Percentiles rank a stretch among this genome's conserved stretches.
phyloP scores from a whole-genome alignment of 192 early-diverging fungal species.

The Coemansia sp. region DNA sequence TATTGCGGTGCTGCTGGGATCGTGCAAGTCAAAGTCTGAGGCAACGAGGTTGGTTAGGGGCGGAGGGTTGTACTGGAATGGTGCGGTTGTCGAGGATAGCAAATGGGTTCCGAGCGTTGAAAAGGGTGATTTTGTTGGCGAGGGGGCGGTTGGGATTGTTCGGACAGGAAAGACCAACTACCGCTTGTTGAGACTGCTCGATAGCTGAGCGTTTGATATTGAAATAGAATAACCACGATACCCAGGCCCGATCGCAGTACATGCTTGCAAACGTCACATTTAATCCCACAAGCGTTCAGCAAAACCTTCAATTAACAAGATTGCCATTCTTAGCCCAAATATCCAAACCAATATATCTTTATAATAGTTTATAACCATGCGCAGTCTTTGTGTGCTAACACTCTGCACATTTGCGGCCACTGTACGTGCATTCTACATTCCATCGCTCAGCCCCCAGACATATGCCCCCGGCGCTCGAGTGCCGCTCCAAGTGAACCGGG shows the following conservation, averaged over 20 bases:
- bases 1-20: constrained; percentile 61
- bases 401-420: constrained; percentile 3
- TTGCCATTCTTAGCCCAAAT: too few species aligned
- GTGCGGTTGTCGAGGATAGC: constrained; percentile 20
- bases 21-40: constrained; percentile 71
- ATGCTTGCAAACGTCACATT: too few species aligned
- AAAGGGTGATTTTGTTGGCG: constrained; percentile 62
- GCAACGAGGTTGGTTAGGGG: constrained; percentile 71
- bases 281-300: too few species aligned
- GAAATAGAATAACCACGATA: too few species aligned
- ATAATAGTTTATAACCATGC: not conserved
- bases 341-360: too few species aligned
- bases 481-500: constrained; percentile 66
- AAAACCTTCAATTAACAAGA: too few species aligned
- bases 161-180: constrained; percentile 82
- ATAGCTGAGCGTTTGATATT: not conserved
- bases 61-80: constrained; percentile 78
- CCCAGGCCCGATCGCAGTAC: too few species aligned
- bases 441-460: constrained; percentile 43
- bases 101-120: constrained; percentile 28
- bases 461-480: constrained; percentile 56
- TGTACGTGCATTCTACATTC: constrained; percentile 46
- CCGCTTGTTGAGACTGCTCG: constrained; percentile 45
- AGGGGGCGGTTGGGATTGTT: constrained; percentile 62
- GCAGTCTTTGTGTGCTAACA: not conserved